Evolutionary conservation across 805 yeast species (phyloP), one percentile per base, ranked within the genome.

Genomic region (Wickerhamomyces xylosicus): DNA sequence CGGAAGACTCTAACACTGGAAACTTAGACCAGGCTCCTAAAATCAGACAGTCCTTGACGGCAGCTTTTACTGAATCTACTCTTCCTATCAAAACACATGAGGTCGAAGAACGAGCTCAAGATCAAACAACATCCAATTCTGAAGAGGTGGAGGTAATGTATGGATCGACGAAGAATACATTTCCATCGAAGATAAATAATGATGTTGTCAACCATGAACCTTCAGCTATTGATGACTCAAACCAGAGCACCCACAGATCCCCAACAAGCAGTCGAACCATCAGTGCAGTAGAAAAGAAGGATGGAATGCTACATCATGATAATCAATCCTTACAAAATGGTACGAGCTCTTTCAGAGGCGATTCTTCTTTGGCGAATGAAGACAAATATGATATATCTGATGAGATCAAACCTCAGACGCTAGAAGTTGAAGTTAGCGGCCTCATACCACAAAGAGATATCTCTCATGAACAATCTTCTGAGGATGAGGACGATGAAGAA

Each of bases 401-500:
- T 13, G 29, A 25, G 14, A 25, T 25, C 9, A 25, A 25, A 25
- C 29, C 29, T 8, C 29, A 25, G 29, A 25, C 29, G 9, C 29
- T 25, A 25, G 29, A 25, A n/a, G 14, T 25, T 7, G 13, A 25
- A 25, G 8, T n/a, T 5, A 25, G 13, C 13, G 29, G 29, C 10
- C n/a, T n/a, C n/a, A n/a, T n/a, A n/a, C n/a, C n/a, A n/a, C n/a
- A n/a, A n/a, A n/a, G n/a, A n/a, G 25, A 28, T 6, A n/a, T 8
- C 13, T 6, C 6, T 13, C 15, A 21, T 4, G 36, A 34, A 5
- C 13, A 8, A 9, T 17, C 31, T 34, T 14, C 19, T 17, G 35
- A 31, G 10, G 36, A 34, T 34, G 45, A 27, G 2, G 25, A 35
- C 16, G 37, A 34, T 4, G 36, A 35, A 10, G 38, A 35, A 11